Conservation (phyloP, 306 rosid genomes). For the Prunus campanulata region DNA sequence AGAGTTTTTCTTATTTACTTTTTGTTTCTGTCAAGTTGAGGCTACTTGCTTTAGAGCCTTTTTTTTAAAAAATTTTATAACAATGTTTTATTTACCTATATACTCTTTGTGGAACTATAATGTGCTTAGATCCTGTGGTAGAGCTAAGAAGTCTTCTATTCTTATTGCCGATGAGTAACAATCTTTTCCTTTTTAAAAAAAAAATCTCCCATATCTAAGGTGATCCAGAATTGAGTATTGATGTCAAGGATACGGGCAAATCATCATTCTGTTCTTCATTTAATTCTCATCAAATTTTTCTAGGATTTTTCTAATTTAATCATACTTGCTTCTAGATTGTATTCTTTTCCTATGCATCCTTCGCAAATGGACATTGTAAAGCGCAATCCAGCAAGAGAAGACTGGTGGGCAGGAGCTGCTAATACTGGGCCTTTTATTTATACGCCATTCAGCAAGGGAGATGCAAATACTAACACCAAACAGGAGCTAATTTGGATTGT, state of each 20-base stretch:
- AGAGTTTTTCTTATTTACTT: not conserved
- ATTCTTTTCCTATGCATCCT: constrained; percentile 84
- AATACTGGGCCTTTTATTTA: constrained; percentile 96
- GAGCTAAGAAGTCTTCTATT: not conserved
- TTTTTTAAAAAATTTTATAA: not conserved
- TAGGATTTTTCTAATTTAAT: constrained; percentile 12
- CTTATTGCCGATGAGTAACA: not conserved
- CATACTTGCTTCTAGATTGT: constrained; percentile 60
- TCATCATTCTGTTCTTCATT: not conserved
- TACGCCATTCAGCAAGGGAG: constrained; percentile 97
- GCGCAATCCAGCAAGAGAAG: constrained; percentile 85
- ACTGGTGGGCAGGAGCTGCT: constrained; percentile 97
- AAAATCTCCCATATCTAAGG: not conserved
- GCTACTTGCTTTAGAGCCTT: not conserved
- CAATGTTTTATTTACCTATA: not conserved
- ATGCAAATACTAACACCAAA: constrained; percentile 60
- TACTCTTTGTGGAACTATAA: not conserved
- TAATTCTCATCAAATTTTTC: not conserved
- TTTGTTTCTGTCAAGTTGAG: not conserved
- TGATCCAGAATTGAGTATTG: not conserved
- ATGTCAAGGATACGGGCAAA: not conserved
- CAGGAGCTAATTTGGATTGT: constrained; percentile 85
- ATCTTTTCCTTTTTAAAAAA: not conserved
- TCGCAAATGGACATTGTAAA: constrained; percentile 87
- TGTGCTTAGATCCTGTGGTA: not conserved